These are phyloP conservation scores for Cunninghamia lanceolata DNA, from an alignment of 75 land plant genomes.

Conservation along the genomic window DNA sequence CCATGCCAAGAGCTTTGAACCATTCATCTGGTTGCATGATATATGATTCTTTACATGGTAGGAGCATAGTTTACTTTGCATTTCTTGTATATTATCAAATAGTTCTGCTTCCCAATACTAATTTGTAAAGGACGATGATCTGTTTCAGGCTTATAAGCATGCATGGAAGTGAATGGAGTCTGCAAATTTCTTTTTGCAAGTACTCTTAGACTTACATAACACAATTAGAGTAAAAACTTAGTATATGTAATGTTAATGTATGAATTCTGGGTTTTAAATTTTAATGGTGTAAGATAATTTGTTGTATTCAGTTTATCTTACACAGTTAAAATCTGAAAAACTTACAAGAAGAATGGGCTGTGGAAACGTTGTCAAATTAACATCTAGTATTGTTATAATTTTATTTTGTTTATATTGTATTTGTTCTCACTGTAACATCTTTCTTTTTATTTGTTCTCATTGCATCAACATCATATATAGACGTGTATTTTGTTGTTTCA, in stretches of 20 bases:
- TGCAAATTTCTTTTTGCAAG: not conserved
- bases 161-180: not conserved
- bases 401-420: not conserved
- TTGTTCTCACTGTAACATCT: not conserved
- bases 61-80: not conserved
- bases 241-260: not conserved
- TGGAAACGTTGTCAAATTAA: not conserved
- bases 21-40: not conserved
- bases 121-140: not conserved
- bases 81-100: not conserved
- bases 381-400: not conserved
- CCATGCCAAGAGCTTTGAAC: not conserved
- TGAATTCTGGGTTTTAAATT: not conserved
- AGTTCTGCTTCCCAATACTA: not conserved
- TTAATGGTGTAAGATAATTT: not conserved
- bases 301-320: not conserved
- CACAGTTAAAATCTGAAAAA: too few species aligned
- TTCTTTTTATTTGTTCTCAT: not conserved
- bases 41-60: not conserved
- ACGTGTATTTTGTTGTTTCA: slow-evolving; percentile 31
- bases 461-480: not conserved
- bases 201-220: not conserved
- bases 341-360: not conserved
- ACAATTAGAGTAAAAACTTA: not conserved
- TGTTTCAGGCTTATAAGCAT: not conserved